phyloP scores from a whole-genome alignment of 768 basidiomycete genomes.

The Hortiboletus flavorubellus region DNA sequence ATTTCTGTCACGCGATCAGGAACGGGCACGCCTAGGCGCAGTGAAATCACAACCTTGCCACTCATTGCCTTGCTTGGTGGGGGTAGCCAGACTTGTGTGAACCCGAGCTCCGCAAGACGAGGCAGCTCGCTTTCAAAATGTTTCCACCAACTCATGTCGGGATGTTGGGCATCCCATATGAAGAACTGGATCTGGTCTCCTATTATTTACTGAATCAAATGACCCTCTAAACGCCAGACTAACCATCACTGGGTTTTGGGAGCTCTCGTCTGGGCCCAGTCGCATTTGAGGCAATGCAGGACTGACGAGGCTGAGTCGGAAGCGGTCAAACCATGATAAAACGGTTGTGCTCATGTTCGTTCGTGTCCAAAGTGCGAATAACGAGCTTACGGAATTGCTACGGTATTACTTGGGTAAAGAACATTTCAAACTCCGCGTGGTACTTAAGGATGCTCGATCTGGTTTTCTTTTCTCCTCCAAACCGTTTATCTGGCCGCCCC shows the following conservation, averaged over 20 bases:
- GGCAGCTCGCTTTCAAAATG: slow-evolving; percentile 68
- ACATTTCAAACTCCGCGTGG: slow-evolving; percentile 27
- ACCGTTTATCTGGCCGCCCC: slow-evolving; percentile 45
- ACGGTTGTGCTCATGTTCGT: slow-evolving; percentile 10
- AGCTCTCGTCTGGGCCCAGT: slow-evolving; percentile 46
- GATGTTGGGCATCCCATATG: slow-evolving; percentile 68
- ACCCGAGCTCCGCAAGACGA: slow-evolving; percentile 58
- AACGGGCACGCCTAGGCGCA: background rate
- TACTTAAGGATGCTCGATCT: background rate
- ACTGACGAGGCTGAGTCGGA: slow-evolving; percentile 17
- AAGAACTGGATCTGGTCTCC: slow-evolving; percentile 70
- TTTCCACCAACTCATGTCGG: slow-evolving; percentile 74
- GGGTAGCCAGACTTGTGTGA: slow-evolving; percentile 82
- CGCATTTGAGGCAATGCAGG: slow-evolving; percentile 60
- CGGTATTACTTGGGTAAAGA: background rate
- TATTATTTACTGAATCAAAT: background rate
- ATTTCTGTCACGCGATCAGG: slow-evolving; percentile 41
- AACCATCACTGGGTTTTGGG: slow-evolving; percentile 69
- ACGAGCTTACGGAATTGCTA: too few species aligned
- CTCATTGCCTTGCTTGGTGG: slow-evolving; percentile 77
- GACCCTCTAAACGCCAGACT: slow-evolving; percentile 12
- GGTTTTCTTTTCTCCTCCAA: slow-evolving; percentile 12
- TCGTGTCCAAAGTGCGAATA: background rate
- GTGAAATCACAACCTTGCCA: slow-evolving; percentile 38
- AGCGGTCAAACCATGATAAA: slow-evolving; percentile 22